Percentiles rank a stretch among this genome's conserved stretches.
These are phyloP conservation scores for Dendrocalamus sinicus DNA, from an alignment of 176 grass and related monocot species.

Conservation along the genomic window DNA sequence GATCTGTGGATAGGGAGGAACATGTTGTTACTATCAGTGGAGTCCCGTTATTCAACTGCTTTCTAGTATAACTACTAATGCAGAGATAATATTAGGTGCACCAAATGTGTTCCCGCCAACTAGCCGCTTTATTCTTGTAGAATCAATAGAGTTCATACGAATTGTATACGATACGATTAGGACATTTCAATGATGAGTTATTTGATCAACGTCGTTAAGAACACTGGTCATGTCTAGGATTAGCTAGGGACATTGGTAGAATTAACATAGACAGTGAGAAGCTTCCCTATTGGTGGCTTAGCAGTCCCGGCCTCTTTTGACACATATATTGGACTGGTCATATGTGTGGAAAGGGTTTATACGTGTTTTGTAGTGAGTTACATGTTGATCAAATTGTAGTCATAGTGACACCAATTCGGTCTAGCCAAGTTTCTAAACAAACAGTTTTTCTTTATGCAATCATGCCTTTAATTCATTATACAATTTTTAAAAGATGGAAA, in stretches of 20 bases:
- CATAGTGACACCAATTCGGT: background rate
- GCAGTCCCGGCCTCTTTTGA: constrained; percentile 31
- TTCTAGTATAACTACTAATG: constrained; percentile 47
- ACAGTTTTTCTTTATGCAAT: background rate
- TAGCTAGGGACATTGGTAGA: background rate
- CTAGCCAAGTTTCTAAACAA: background rate
- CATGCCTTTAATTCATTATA: background rate
- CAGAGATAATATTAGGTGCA: constrained; percentile 51
- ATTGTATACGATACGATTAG: background rate
- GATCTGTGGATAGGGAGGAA: constrained; percentile 31
- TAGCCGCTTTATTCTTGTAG: background rate
- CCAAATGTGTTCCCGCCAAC: constrained; percentile 37
- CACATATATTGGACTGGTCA: background rate
- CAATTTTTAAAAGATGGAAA: background rate
- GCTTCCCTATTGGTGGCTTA: constrained; percentile 19
- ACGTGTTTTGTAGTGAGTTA: background rate
- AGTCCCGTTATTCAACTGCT: constrained; percentile 63
- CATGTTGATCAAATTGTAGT: background rate
- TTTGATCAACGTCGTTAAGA: constrained; percentile 5
- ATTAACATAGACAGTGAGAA: constrained; percentile 8
- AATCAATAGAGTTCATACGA: background rate
- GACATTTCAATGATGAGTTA: constrained; percentile 23
- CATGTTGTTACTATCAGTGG: constrained; percentile 43
- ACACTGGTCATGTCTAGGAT: constrained; percentile 9
- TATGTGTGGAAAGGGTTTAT: background rate